A percentile compares a stretch with the other conserved stretches of the same genome.
Conservation (phyloP, 208 protist species). For the Crithidia thermophila region DNA sequence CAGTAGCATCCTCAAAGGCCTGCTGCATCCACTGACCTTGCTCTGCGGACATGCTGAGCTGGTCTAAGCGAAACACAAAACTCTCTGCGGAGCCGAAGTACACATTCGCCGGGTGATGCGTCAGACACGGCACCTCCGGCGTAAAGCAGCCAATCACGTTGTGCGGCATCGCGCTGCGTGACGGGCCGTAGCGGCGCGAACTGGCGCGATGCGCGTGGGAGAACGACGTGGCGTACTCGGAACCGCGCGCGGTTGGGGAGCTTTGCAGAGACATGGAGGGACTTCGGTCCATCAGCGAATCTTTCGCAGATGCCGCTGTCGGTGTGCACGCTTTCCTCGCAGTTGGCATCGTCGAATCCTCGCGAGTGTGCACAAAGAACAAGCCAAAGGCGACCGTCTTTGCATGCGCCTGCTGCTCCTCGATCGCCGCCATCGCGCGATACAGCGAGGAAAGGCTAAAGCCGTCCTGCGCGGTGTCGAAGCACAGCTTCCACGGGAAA, state of each 20-base stretch:
- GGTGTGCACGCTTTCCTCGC: background rate
- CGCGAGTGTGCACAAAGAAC: conserved; percentile 34
- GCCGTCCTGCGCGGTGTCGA: conserved; percentile 57
- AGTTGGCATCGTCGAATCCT: background rate
- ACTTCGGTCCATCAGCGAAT: no score
- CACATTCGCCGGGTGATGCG: conserved; percentile 34
- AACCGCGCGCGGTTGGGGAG: background rate
- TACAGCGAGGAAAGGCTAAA: conserved; percentile 63
- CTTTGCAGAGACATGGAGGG: background rate
- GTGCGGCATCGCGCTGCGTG: conserved; percentile 2
- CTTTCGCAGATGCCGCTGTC: no score
- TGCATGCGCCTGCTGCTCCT: conserved; percentile 17
- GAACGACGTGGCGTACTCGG: background rate
- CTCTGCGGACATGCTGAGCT: background rate
- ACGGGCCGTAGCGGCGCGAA: conserved; percentile 1
- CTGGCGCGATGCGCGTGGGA: background rate
- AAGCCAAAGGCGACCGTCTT: conserved; percentile 45
- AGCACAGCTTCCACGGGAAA: conserved; percentile 59
- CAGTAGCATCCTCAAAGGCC: background rate
- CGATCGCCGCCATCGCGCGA: conserved; percentile 44
- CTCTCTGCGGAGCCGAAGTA: conserved; percentile 61
- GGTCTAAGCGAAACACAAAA: conserved; percentile 51
- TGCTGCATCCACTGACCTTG: conserved; percentile 25
- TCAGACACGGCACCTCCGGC: conserved; percentile 49
- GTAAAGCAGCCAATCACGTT: conserved; percentile 68